Base-by-base conservation (phyloP, 2,329 filamentous ascomycete species). In the Dactylellina parvicollis region DNA sequence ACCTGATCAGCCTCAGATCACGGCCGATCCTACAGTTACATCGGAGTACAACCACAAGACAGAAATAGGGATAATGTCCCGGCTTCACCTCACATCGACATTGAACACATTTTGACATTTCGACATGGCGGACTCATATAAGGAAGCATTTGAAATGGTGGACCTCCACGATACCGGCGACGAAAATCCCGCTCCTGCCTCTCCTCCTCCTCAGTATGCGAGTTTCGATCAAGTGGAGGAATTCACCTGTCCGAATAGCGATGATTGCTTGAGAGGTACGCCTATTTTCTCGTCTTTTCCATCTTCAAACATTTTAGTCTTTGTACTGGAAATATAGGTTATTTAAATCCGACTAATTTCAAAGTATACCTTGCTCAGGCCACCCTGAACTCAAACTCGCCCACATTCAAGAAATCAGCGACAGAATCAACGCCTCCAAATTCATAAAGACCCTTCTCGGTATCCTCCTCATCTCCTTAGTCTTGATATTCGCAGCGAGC, bases 211-310 rank as follows among this genome's bases (percentile, higher is more conserved):
- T 5, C n/a, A n/a, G n/a, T n/a, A 34, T 24, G 16, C 4, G 18
- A 24, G 30, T 24, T 14, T n/a, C 20, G 9, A 14, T 12, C 28
- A 10, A 26, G 22, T 14, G 34, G 4, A 32, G 4, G 2, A 20
- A 8, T 49, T 28, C 10, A 42, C n/a, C 16, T 56, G 52, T 30
- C 52, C 52, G 22, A 56, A 42, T 20, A 26, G 22, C 8, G 12
- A 56, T n/a, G 52, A 56, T 12, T 56, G 52, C 22, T 16, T 56
- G 3, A 56, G 26, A 2, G 52, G 22, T 56, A 56, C 12, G 14
- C 20, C n/a, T 28, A n/a, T n/a, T n/a, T 36, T 22, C n/a, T 4
- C 26, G n/a, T 50, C 16, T 5, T 30, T 16, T n/a, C 26, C 4
- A 14, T 4, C 47, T 5, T 42, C 38, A n/a, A 16, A 42, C 38